Conservation (phyloP, 768 basidiomycete genomes). For the Psilocybe subaeruginosa region DNA sequence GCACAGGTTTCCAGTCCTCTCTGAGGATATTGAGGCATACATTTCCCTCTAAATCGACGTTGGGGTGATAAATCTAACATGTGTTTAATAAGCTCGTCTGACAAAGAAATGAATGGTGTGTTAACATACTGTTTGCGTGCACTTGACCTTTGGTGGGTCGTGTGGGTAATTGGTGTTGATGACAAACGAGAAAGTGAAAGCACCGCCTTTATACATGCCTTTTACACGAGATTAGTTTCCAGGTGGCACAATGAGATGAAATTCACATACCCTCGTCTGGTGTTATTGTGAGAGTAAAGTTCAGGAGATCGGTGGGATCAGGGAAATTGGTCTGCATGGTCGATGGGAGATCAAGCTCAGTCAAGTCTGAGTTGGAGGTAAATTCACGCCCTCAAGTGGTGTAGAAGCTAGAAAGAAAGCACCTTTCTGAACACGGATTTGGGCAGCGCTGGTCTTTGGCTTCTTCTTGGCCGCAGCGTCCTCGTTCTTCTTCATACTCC, state of each 20-base stretch:
- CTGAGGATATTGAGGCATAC: constrained; percentile 98
- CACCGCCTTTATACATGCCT: constrained; percentile 99
- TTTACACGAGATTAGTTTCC: neutral
- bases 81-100: constrained; percentile 8
- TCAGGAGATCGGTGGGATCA: constrained; percentile 92
- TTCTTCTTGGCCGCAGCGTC: constrained; percentile 97
- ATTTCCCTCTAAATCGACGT: constrained; percentile 97
- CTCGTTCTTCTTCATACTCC: constrained; percentile 99
- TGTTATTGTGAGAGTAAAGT: constrained; percentile 93
- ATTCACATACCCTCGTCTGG: constrained; percentile 87
- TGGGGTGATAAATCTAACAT: constrained; percentile 94
- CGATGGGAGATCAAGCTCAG: constrained; percentile 92
- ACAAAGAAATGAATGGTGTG: neutral
- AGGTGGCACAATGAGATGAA: neutral
- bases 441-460: constrained; percentile 98
- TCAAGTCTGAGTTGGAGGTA: constrained; percentile 65
- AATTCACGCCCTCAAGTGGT: neutral
- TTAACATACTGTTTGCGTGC: constrained; percentile 81
- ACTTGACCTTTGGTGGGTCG: constrained; percentile 99
- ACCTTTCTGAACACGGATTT: constrained; percentile 99
- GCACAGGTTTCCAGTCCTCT: constrained; percentile 99
- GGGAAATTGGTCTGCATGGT: constrained; percentile 97
- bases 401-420: constrained; percentile 16
- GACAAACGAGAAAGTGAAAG: constrained; percentile 91
- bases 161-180: constrained; percentile 99